Base-by-base conservation (phyloP, 139 green algal species). In the Chlorella sp. region DNA sequence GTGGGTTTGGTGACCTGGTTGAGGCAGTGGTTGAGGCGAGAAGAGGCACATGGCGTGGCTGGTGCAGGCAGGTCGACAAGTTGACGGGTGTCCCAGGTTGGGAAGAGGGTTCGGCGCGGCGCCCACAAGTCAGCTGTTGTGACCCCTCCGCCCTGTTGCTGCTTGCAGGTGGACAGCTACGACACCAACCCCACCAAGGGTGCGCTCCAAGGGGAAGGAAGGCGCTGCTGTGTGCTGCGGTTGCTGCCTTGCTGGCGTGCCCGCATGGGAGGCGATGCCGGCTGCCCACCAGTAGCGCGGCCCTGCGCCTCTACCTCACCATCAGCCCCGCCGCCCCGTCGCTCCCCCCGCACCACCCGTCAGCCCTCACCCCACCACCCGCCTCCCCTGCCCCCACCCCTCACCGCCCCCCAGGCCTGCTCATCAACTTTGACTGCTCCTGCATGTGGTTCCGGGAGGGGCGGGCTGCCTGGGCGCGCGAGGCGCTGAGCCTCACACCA, bases 361-460 rank as follows among this genome's bases (percentile, higher is more conserved):
- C 1, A 36, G 51, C 68, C 3, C 48, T 19, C 38, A 17, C 40
- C 38, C 38, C 9, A 38, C 69, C 69, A 3, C 40, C 68, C 69
- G 13, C 34, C 20, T 17, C 69, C 38, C 8, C 16, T 46, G 6
- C 67, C 67, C 34, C 26, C 8, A 19, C 67, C 67, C 67, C 34
- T 8, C 64, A 26, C 17, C 26, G 26, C 19, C 28, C 41, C 11
- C 46, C 73, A 80, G 73, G 73, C 92, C 86, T 98, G 88, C 90
- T 98, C 40, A 92, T 84, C 41, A 96, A 94, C 76, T 97, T 97
- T 84, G 95, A 98, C 90, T 98, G 95, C 87, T 92, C 84, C 81
- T 83, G 83, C 6, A 80, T 97, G 86, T 98, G 91, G 92, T 88
- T 95, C 73, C 84, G 76, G 20, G 91, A 97, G 34, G 72, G 30